Base-by-base conservation (phyloP, 1,284 basidiomycete species). In the Cutaneotrichosporon cutaneum region DNA sequence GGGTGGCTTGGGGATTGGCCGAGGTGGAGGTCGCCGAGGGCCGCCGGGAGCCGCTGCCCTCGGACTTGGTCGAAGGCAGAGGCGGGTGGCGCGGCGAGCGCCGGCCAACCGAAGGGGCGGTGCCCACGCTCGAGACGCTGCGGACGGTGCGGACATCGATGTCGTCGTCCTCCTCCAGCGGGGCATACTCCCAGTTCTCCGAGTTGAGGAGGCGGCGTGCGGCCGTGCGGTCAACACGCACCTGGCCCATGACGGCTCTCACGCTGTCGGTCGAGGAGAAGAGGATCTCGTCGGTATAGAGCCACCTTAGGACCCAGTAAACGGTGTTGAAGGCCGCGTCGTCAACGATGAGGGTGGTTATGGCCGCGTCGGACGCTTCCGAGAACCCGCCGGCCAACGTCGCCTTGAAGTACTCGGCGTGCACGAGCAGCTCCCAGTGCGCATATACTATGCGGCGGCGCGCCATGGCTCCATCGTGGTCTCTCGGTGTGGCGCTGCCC, bases 311-410 rank as follows among this genome's bases (percentile, higher is more conserved):
- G 56, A 92, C 78, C 90, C 90, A 92, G 73, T 90, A 92, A 4
- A 90, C 85, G 0, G 90, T 90, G 54, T 86, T 84, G 68, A 89
- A 93, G 67, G 90, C 89, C 9, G 88, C 88, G 75, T 92, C 90
- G 68, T 90, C 88, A 11, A 92, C 88, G 27, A 88, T 80, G 48
- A 92, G 78, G 1, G 86, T 87, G 13, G 59, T 47, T 2, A 72
- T 54, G 1, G 63, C 62, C 2, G 58, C 55, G 16, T 58, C 60
- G 3, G 71, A 68, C 52, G 82, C 85, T 75, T 90, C 89, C 6
- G 85, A 77, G 71, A 90, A 92, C 0, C 86, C 84, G 0, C 88
- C 89, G 32, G 83, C 81, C 22, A 93, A 82, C 85, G 92, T 89
- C 1, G 88, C 89, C 2, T 85, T 82, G 71, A 92, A 92, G 70